Conservation (phyloP, 495 filamentous ascomycete genomes). For the Aspergillus diversus region DNA sequence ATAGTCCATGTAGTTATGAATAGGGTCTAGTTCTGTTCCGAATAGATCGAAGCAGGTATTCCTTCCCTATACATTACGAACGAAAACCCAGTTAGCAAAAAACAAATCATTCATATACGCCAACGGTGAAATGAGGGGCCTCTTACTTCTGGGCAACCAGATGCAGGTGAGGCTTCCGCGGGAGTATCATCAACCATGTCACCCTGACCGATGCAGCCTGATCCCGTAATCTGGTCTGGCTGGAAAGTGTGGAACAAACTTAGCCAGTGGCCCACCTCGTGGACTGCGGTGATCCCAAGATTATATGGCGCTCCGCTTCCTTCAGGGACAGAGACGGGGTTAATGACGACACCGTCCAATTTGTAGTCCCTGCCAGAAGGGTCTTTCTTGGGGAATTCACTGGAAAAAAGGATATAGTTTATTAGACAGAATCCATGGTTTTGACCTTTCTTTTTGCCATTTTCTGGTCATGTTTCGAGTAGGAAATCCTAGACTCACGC, state of each 20-base stretch:
- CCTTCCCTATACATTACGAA: neutral
- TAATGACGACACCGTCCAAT: slow-evolving; percentile 9
- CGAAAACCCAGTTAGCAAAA: neutral
- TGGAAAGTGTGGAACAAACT: slow-evolving; percentile 5
- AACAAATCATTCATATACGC: neutral
- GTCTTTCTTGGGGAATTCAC: slow-evolving; percentile 2
- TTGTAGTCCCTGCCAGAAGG: neutral
- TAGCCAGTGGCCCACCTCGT: slow-evolving; percentile 2
- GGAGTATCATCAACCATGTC: slow-evolving; percentile 7
- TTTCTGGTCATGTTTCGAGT: too few relatives aligned
- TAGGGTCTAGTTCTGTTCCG: neutral
- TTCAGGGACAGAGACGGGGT: neutral
- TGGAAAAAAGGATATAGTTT: neutral
- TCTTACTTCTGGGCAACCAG: neutral
- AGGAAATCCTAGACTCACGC: neutral
- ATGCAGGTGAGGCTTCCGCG: neutral
- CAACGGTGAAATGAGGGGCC: neutral
- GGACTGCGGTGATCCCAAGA: neutral
- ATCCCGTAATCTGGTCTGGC: neutral
- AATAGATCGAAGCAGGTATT: neutral
- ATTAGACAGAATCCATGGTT: neutral
- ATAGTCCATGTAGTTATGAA: slow-evolving; percentile 13
- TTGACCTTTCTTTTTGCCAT: too few relatives aligned
- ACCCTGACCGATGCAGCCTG: neutral
- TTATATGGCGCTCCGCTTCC: neutral